Evolutionary conservation across 2,329 filamentous ascomycete species (phyloP), one percentile per base, ranked within the genome.

Genomic region (Penicillium polonicum): DNA sequence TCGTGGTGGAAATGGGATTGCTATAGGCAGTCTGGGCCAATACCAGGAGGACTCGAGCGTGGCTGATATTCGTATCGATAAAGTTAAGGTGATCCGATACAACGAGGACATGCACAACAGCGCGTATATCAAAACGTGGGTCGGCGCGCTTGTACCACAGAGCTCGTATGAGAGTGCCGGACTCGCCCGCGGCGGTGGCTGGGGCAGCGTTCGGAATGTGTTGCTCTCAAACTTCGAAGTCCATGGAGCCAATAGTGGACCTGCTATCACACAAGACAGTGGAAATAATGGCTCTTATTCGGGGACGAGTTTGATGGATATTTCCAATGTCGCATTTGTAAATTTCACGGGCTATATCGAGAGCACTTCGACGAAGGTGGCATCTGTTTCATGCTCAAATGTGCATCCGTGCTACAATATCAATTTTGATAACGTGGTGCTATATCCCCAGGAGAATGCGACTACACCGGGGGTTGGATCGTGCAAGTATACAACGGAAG

Each of bases 91-190:
- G 52, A 66, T 78, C 27, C 76, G 72, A 15, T 72, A 78, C 63
- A 81, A 81, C 52, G 70, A 77, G 17, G 76, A 81, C 59, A 79
- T 81, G 72, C 72, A 79, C 53, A 78, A 79, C 59, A 70, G 71
- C 15, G 81, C 79, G 0, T 83, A 84, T 61, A 82, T 85, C 68
- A 85, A 85, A 65, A 84, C 82, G 0, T 85, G 80, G 79, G 74
- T 83, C 4, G 82, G 83, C 4, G 77, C 71, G 1, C 74, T 78
- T 2, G 75, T 80, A 0, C 74, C 74, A 0, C 79, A 83, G 60
- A 65, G 67, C 19, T 68, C 65, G 7, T 85, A 85, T 62, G 82
- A 85, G 63, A 78, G 73, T 52, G 80, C 71, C 8, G 77, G 74
- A 21, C 68, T 76, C 36, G 80, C 82, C 4, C 74, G 79, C 5